These are phyloP conservation scores for Marasmius tenuissimus DNA, from an alignment of 1,284 basidiomycete species.

Conservation along the genomic window DNA sequence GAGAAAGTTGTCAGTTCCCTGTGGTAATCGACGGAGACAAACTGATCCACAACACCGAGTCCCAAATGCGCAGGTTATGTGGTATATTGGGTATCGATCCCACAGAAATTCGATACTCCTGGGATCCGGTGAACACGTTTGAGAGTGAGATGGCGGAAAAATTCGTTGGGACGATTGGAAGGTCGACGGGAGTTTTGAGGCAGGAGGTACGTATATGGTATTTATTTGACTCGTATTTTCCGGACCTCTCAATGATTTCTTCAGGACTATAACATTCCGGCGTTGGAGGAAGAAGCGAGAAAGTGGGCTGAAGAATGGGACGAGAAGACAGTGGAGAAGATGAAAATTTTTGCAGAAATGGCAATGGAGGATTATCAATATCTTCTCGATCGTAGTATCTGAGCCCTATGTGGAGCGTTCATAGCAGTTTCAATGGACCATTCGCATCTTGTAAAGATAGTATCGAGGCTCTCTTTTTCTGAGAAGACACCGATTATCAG, in stretches of 20 bases:
- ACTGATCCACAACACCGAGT: neutral
- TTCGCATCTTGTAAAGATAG: no score
- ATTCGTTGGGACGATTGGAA: neutral
- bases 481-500: no score
- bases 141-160: neutral
- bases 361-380: neutral
- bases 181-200: neutral
- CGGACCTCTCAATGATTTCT: no score
- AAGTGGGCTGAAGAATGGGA: neutral
- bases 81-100: neutral
- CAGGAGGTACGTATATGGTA: neutral
- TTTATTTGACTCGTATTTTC: no score
- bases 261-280: neutral
- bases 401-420: neutral
- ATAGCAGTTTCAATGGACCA: no score
- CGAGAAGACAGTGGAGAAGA: neutral
- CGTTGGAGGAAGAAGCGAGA: neutral
- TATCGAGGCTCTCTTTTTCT: no score
- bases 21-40: neutral
- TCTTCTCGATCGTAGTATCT: neutral
- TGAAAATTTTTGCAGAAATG: neutral
- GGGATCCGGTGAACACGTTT: neutral
- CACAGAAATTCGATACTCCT: neutral
- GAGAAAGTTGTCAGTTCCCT: neutral
- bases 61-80: neutral